Percentiles rank a stretch among this genome's conserved stretches.
These are phyloP conservation scores for Penicillium diatomitis DNA, from an alignment of 495 filamentous ascomycete genomes.

Conservation along the genomic window DNA sequence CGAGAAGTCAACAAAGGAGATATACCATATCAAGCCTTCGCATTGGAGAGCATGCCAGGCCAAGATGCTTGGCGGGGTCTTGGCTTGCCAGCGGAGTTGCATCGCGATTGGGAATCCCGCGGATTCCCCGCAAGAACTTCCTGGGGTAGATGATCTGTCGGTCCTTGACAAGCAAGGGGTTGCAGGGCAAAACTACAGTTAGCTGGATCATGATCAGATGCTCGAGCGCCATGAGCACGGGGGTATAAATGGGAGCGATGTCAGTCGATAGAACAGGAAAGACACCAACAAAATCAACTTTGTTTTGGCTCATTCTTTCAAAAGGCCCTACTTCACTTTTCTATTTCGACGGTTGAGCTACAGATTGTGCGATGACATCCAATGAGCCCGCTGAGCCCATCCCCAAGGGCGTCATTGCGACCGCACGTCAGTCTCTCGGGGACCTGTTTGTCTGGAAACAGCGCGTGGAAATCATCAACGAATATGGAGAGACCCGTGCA, in stretches of 20 bases:
- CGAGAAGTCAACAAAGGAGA: slow-evolving; percentile 4
- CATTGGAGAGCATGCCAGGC: slow-evolving; percentile 10
- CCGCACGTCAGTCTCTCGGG: slow-evolving; percentile 47
- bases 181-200: slow-evolving; percentile 9
- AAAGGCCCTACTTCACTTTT: no score
- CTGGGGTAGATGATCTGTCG: slow-evolving; percentile 2
- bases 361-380: slow-evolving; percentile 1
- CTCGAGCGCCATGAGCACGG: no score
- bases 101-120: background rate
- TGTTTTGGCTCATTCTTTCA: background rate
- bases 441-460: slow-evolving; percentile 63
- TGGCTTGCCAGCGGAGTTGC: slow-evolving; percentile 8
- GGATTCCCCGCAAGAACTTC: background rate
- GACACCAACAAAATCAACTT: background rate
- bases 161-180: slow-evolving; percentile 6
- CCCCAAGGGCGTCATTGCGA: slow-evolving; percentile 48
- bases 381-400: slow-evolving; percentile 50
- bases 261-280: background rate
- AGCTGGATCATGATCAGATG: no score
- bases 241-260: background rate
- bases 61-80: slow-evolving; percentile 13
- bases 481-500: slow-evolving; percentile 37
- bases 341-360: background rate
- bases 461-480: slow-evolving; percentile 52
- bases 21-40: slow-evolving; percentile 1